Evolutionary conservation across 345 rosid genomes (phyloP).

Genomic region (Salix dunnii): DNA sequence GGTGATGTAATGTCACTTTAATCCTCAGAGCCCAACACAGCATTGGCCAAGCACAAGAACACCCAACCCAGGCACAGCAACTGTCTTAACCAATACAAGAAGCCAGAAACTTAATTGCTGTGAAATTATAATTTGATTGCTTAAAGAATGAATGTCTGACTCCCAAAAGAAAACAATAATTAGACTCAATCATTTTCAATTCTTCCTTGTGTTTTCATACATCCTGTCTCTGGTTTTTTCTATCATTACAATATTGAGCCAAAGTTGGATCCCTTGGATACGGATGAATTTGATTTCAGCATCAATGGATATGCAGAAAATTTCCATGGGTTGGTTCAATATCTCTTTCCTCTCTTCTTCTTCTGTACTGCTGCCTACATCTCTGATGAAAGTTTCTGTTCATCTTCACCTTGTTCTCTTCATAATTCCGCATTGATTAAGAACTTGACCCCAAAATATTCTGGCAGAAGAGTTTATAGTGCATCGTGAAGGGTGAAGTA

Average conservation of each 20-base stretch:
- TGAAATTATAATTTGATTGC: no score
- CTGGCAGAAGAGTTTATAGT: conserved; percentile 58
- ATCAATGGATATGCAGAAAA: conserved; percentile 7
- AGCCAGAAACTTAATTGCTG: no score
- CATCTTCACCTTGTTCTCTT: conserved; percentile 30
- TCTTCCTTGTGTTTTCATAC: background rate
- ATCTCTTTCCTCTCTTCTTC: conserved; percentile 27
- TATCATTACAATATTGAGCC: background rate
- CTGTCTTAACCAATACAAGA: no score
- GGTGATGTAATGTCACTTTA: no score
- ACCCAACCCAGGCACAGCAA: no score
- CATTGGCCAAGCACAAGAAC: no score
- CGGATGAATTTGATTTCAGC: conserved; percentile 65
- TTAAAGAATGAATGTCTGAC: no score
- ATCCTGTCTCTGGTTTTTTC: background rate
- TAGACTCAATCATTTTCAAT: no score
- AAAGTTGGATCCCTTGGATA: conserved; percentile 57
- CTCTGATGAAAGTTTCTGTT: conserved; percentile 25
- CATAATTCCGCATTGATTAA: conserved; percentile 19
- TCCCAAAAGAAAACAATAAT: no score
- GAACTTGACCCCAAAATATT: conserved; percentile 27
- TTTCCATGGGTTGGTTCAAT: conserved; percentile 7
- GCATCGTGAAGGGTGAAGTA: conserved; percentile 64
- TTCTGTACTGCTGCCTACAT: conserved; percentile 13
- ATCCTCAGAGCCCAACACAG: no score